Conservation (phyloP, 208 protist genomes). For the Plasmodiophora brassicae region DNA sequence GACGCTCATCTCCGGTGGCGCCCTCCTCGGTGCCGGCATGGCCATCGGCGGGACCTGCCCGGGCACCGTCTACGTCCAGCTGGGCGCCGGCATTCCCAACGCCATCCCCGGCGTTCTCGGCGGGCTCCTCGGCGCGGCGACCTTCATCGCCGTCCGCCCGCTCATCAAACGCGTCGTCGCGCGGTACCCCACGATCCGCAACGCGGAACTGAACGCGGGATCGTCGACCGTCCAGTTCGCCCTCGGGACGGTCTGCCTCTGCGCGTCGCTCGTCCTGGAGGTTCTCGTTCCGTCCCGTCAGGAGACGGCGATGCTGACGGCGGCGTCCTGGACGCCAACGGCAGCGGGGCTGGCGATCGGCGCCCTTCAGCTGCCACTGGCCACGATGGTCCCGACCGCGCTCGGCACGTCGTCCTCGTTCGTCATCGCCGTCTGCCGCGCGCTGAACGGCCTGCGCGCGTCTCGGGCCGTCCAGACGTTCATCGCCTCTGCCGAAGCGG, state of each 20-base stretch:
- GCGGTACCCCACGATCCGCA: neutral
- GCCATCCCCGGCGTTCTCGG: neutral
- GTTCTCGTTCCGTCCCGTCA: neutral
- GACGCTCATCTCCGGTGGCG: neutral
- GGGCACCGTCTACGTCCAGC: neutral
- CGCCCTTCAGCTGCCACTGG: constrained; percentile 39
- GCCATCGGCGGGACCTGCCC: constrained; percentile 7
- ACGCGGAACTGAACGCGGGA: neutral
- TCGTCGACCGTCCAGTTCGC: neutral
- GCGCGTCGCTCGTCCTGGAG: neutral
- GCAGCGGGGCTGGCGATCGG: too few species aligned
- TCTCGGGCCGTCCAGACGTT: neutral
- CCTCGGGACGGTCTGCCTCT: neutral
- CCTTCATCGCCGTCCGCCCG: neutral
- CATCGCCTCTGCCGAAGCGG: too few species aligned
- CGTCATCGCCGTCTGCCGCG: neutral
- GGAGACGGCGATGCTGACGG: neutral
- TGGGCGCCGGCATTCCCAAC: constrained; percentile 31
- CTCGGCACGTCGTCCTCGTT: constrained; percentile 28
- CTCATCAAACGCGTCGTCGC: neutral
- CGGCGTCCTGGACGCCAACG: constrained; percentile 36
- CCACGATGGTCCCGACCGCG: constrained; percentile 34
- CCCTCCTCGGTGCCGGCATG: neutral
- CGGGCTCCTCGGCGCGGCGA: neutral
- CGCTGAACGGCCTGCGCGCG: neutral